Conservation (phyloP, 768 basidiomycete genomes). For the Boletus barrowsii region DNA sequence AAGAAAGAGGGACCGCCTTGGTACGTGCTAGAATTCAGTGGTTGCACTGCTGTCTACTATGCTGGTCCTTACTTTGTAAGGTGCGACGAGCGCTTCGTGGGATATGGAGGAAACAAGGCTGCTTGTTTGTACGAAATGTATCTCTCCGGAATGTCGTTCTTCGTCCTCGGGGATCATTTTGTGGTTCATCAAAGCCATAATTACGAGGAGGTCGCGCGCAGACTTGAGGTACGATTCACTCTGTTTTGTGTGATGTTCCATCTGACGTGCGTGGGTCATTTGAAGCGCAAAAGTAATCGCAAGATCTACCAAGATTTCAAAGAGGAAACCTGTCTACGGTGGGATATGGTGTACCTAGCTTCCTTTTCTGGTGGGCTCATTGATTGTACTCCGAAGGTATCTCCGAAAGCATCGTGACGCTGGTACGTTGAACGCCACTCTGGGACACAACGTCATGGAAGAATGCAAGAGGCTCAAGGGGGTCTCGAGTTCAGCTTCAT, state of each 20-base stretch:
- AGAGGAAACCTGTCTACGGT: conserved; percentile 73
- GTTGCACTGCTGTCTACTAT: background rate
- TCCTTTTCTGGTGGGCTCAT: background rate
- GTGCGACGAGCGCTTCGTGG: conserved; percentile 90
- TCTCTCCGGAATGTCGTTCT: conserved; percentile 78
- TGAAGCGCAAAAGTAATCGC: conserved; percentile 69
- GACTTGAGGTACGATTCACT: conserved; percentile 53
- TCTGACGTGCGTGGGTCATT: background rate
- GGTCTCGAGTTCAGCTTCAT: conserved; percentile 33
- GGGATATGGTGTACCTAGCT: background rate
- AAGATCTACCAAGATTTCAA: conserved; percentile 76
- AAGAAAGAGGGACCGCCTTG: conserved; percentile 74
- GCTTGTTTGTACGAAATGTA: conserved; percentile 92
- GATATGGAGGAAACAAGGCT: conserved; percentile 91
- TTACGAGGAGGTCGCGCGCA: conserved; percentile 74
- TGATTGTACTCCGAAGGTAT: conserved; percentile 43
- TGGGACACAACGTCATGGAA: conserved; percentile 50
- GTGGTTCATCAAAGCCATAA: conserved; percentile 83
- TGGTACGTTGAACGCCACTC: conserved; percentile 47
- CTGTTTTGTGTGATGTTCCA: background rate
- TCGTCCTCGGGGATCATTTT: conserved; percentile 84
- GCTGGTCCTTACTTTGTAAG: conserved; percentile 35
- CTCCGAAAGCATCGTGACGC: conserved; percentile 55
- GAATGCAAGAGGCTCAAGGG: conserved; percentile 68
- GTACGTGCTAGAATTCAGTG: conserved; percentile 35